phyloP scores from a whole-genome alignment of 139 green algal species.

The Asterochloris sp. region DNA sequence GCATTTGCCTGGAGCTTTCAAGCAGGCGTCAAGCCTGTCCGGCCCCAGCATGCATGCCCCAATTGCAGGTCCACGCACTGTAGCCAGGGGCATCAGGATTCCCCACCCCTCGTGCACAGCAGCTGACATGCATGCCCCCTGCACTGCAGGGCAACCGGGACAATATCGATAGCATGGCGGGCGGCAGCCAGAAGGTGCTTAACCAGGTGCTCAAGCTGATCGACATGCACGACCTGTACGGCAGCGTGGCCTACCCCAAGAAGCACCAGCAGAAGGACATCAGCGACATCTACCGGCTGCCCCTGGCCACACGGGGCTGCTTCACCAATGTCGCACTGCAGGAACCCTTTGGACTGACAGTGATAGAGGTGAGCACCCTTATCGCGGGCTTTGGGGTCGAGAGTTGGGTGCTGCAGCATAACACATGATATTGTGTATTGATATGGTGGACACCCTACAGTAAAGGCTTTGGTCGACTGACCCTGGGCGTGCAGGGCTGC shows the following conservation, averaged over 20 bases:
- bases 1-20: too few relatives aligned
- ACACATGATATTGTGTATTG: background rate
- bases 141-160: slow-evolving; percentile 77
- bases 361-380: slow-evolving; percentile 67
- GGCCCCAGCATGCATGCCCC: too few relatives aligned
- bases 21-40: too few relatives aligned
- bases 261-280: slow-evolving; percentile 72
- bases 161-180: slow-evolving; percentile 80
- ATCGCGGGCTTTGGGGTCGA: background rate
- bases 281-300: slow-evolving; percentile 90
- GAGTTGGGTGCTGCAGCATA: background rate
- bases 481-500: too few relatives aligned
- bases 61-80: too few relatives aligned
- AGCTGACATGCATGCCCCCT: too few relatives aligned
- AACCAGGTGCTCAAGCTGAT: slow-evolving; percentile 87
- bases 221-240: slow-evolving; percentile 86
- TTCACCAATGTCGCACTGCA: slow-evolving; percentile 86
- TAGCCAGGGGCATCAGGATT: too few relatives aligned
- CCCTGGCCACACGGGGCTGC: slow-evolving; percentile 71
- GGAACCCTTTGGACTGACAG: slow-evolving; percentile 94
- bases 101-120: too few relatives aligned
- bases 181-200: slow-evolving; percentile 72
- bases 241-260: slow-evolving; percentile 91
- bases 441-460: background rate
- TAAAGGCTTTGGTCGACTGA: too few relatives aligned